Evolutionary conservation across 2,329 filamentous ascomycete species (phyloP).

Genomic region (Chaetomium sp.): DNA sequence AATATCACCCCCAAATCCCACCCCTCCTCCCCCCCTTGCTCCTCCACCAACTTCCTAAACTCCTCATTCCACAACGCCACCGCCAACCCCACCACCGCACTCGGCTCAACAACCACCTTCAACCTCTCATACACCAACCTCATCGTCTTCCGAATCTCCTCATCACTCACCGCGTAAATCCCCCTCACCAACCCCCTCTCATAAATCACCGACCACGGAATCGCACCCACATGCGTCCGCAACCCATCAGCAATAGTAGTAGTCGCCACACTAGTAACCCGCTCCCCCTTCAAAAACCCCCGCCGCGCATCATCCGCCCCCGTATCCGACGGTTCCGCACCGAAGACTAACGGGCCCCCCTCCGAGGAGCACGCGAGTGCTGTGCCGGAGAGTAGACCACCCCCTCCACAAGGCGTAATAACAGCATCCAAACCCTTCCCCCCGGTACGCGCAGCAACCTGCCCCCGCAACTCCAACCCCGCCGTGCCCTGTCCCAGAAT

Average conservation of each 20-base stretch:
- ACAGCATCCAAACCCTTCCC: slow-evolving; percentile 22
- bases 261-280: slow-evolving; percentile 61
- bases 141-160: slow-evolving; percentile 73
- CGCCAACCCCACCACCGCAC: slow-evolving; percentile 75
- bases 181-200: slow-evolving; percentile 62
- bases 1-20: slow-evolving; percentile 64
- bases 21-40: slow-evolving; percentile 61
- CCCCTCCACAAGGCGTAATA: slow-evolving; percentile 71
- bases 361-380: slow-evolving; percentile 63
- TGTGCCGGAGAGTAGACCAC: slow-evolving; percentile 78
- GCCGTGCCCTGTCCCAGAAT: slow-evolving; percentile 91
- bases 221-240: slow-evolving; percentile 69
- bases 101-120: slow-evolving; percentile 89
- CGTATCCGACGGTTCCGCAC: slow-evolving; percentile 75
- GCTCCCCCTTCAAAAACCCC: slow-evolving; percentile 51
- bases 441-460: slow-evolving; percentile 32
- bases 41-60: slow-evolving; percentile 64
- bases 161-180: slow-evolving; percentile 70
- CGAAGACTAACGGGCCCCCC: slow-evolving; percentile 72
- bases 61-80: slow-evolving; percentile 80
- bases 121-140: slow-evolving; percentile 74
- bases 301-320: slow-evolving; percentile 78
- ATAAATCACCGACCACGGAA: slow-evolving; percentile 73
- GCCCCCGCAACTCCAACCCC: slow-evolving; percentile 72
- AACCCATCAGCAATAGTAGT: slow-evolving; percentile 86